These are phyloP conservation scores for Cryptococcus amylolentus DNA, from an alignment of 1,284 basidiomycete genomes.

Conservation along the genomic window DNA sequence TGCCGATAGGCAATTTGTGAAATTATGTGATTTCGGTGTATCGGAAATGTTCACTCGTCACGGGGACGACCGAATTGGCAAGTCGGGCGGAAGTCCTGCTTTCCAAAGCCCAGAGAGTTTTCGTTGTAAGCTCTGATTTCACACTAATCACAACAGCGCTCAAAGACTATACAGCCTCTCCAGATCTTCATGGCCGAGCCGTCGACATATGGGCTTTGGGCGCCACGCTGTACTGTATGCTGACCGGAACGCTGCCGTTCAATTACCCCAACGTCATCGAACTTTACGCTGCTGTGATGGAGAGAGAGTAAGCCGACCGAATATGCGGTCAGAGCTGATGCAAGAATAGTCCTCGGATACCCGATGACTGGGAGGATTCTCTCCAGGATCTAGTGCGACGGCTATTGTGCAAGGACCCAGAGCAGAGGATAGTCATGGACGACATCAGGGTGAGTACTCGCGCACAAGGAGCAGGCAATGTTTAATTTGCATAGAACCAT, in stretches of 20 bases:
- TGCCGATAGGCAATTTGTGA: conserved; percentile 52
- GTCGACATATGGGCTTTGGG: conserved; percentile 58
- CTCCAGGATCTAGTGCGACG: conserved; percentile 43
- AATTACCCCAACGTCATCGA: conserved; percentile 52
- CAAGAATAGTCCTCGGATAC: conserved; percentile 35
- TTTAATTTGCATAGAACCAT: conserved; percentile 36
- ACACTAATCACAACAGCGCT: neutral
- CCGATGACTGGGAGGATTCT: conserved; percentile 40
- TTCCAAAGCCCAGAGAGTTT: conserved; percentile 57
- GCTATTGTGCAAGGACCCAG: conserved; percentile 50
- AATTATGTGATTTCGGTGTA: conserved; percentile 59
- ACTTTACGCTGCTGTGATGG: conserved; percentile 53
- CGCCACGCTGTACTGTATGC: conserved; percentile 57
- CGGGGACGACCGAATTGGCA: conserved; percentile 51
- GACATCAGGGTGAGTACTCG: conserved; percentile 42
- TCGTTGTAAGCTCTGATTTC: conserved; percentile 21
- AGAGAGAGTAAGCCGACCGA: conserved; percentile 44
- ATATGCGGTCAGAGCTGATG: neutral
- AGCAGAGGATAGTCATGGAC: conserved; percentile 41
- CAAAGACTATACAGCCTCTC: conserved; percentile 7
- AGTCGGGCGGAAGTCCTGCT: conserved; percentile 55
- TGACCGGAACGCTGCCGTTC: conserved; percentile 55
- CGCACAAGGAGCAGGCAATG: neutral
- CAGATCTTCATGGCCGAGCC: conserved; percentile 51
- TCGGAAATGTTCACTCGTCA: conserved; percentile 55